These are phyloP conservation scores for Elsinoe perseae DNA, from an alignment of 2,329 filamentous ascomycete genomes.

Conservation along the genomic window DNA sequence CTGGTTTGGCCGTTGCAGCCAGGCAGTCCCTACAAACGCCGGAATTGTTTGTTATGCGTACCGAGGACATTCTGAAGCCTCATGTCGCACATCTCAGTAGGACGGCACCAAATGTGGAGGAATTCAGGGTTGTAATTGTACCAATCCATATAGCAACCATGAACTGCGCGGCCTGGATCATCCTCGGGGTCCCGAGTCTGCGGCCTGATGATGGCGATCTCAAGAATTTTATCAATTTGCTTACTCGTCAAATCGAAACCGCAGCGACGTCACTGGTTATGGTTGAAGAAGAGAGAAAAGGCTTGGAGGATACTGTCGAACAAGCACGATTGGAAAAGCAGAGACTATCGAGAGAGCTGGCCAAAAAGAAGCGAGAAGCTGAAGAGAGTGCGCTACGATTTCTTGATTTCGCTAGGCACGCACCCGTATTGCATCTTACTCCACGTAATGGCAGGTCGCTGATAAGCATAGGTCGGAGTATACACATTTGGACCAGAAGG, in stretches of 20 bases:
- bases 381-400: not conserved
- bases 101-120: not conserved
- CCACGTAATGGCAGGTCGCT: not conserved
- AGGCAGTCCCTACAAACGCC: not conserved
- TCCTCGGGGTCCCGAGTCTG: not conserved
- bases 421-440: not conserved
- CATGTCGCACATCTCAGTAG: not conserved
- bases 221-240: not conserved
- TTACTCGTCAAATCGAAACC: constrained; percentile 5
- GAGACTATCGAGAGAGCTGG: constrained; percentile 5
- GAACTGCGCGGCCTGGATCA: constrained; percentile 3
- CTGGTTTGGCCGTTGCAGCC: not conserved
- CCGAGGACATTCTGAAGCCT: not conserved
- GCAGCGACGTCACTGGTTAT: not conserved
- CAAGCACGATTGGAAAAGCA: constrained; percentile 1
- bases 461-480: not conserved
- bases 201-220: not conserved
- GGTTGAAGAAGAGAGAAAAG: not conserved
- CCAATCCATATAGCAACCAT: constrained; percentile 1
- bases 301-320: not conserved
- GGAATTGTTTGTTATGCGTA: not conserved
- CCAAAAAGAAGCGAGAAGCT: not conserved
- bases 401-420: constrained; percentile 8
- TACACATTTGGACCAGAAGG: constrained; percentile 6
- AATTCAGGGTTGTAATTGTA: not conserved